A percentile compares a stretch with the other conserved stretches of the same genome.
Evolutionary conservation across 2,329 filamentous ascomycete species (phyloP).

Genomic region (Neofusicoccum kwambonambiense): DNA sequence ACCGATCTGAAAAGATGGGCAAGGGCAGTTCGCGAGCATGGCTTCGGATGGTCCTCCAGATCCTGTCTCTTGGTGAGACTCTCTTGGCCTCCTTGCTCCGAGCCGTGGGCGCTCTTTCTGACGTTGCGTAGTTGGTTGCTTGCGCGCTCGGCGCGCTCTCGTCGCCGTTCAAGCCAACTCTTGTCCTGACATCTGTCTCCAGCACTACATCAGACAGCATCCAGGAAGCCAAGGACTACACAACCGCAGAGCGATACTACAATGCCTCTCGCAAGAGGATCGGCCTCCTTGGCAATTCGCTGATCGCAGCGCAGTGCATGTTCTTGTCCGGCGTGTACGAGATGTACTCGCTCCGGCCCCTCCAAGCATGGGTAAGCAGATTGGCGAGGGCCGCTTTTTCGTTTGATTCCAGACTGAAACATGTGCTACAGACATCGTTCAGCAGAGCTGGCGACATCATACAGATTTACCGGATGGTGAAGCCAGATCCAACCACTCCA

Average conservation of each 20-base stretch:
- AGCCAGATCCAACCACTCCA: constrained; percentile 16
- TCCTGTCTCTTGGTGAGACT: constrained; percentile 32
- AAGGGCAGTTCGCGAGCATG: constrained; percentile 25
- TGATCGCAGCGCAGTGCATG: constrained; percentile 32
- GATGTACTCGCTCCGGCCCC: constrained; percentile 34
- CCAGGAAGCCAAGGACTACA: constrained; percentile 8
- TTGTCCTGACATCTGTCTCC: not conserved
- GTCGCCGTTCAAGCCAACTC: constrained; percentile 21
- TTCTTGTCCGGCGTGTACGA: constrained; percentile 36
- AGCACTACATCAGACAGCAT: too few relatives aligned
- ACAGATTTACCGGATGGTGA: not conserved
- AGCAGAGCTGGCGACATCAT: constrained; percentile 1
- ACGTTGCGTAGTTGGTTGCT: constrained; percentile 27
- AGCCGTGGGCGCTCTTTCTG: not conserved
- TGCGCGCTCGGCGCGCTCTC: constrained; percentile 33
- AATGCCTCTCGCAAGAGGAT: constrained; percentile 32
- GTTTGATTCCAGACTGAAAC: too few relatives aligned
- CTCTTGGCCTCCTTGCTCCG: not conserved
- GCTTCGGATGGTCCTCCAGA: constrained; percentile 29
- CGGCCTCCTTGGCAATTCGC: constrained; percentile 29
- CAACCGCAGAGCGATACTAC: constrained; percentile 30
- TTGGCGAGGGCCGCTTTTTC: constrained; percentile 9
- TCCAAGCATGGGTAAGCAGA: constrained; percentile 31
- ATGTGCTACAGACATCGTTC: constrained; percentile 2
- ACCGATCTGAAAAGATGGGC: constrained; percentile 25